Percentiles rank a stretch among this genome's conserved stretches.
Evolutionary conservation across 1,139 yeast species (phyloP).

Genomic region (Yamadazyma diddensiae): DNA sequence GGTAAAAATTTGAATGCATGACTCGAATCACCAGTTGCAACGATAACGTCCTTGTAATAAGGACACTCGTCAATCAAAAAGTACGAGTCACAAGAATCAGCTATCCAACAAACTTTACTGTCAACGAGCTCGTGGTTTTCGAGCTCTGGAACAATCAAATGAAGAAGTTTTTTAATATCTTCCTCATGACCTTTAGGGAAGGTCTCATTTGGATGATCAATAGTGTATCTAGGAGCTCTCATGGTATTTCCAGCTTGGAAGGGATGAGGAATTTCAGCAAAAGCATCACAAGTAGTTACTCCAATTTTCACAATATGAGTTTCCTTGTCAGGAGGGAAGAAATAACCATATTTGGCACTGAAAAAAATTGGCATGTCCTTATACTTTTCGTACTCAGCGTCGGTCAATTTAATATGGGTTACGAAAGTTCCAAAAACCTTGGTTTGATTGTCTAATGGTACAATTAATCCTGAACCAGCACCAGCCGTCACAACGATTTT

Average conservation of each 20-base stretch:
- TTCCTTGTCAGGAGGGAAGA: slow-evolving; percentile 32
- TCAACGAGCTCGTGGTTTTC: slow-evolving; percentile 12
- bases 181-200: slow-evolving; percentile 24
- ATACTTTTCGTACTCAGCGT: slow-evolving; percentile 24
- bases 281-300: slow-evolving; percentile 35
- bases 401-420: slow-evolving; percentile 28
- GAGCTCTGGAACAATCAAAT: slow-evolving; percentile 14
- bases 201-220: slow-evolving; percentile 27
- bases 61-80: slow-evolving; percentile 42
- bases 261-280: slow-evolving; percentile 25
- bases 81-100: slow-evolving; percentile 41
- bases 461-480: slow-evolving; percentile 27
- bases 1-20: slow-evolving; percentile 38
- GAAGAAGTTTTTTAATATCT: slow-evolving; percentile 12
- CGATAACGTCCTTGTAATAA: slow-evolving; percentile 27
- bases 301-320: slow-evolving; percentile 37
- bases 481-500: slow-evolving; percentile 30
- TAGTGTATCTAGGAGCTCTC: slow-evolving; percentile 37
- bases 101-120: slow-evolving; percentile 35
- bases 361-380: slow-evolving; percentile 33
- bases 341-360: slow-evolving; percentile 46
- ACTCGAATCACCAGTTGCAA: slow-evolving; percentile 47
- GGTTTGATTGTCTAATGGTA: slow-evolving; percentile 29
- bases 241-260: slow-evolving; percentile 16
- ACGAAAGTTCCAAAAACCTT: slow-evolving; percentile 34